Evolutionary conservation across 495 filamentous ascomycete genomes (phyloP).

Genomic region (Pyronema domesticum): DNA sequence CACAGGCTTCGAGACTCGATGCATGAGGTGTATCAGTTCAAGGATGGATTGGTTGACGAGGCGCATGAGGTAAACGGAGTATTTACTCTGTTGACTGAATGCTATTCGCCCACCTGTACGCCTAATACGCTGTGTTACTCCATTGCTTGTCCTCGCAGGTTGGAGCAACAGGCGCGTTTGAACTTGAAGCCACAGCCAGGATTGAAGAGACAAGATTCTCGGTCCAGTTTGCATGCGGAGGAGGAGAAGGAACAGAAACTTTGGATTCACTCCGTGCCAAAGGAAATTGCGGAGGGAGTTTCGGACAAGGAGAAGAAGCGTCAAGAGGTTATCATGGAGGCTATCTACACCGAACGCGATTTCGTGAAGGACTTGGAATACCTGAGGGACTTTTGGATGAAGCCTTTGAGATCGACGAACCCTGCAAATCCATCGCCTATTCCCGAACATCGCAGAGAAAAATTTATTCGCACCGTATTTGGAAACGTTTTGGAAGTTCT

Average conservation of each 20-base stretch:
- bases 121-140: conserved; percentile 92
- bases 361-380: conserved; percentile 99
- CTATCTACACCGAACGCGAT: conserved; percentile 97
- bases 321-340: conserved; percentile 93
- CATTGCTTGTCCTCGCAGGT: conserved; percentile 82
- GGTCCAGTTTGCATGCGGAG: conserved; percentile 63
- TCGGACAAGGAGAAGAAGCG: conserved; percentile 87
- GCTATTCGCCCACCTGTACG: conserved; percentile 95
- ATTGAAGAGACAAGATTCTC: conserved; percentile 62
- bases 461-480: conserved; percentile 87
- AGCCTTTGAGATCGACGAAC: conserved; percentile 55
- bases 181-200: conserved; percentile 85
- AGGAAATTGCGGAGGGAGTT: conserved; percentile 79
- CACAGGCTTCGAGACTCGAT: conserved; percentile 82
- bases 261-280: conserved; percentile 96
- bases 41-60: conserved; percentile 81
- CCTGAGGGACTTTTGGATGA: conserved; percentile 95
- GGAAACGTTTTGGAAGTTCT: conserved; percentile 91
- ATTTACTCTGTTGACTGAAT: conserved; percentile 89
- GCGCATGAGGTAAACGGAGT: conserved; percentile 77
- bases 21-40: conserved; percentile 89
- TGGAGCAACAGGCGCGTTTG: conserved; percentile 86
- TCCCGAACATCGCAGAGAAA: conserved; percentile 69
- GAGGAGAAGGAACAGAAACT: conserved; percentile 94
- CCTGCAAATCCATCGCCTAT: conserved; percentile 61